Base-by-base conservation (phyloP, 805 yeast species). In the Ogataea pini region DNA sequence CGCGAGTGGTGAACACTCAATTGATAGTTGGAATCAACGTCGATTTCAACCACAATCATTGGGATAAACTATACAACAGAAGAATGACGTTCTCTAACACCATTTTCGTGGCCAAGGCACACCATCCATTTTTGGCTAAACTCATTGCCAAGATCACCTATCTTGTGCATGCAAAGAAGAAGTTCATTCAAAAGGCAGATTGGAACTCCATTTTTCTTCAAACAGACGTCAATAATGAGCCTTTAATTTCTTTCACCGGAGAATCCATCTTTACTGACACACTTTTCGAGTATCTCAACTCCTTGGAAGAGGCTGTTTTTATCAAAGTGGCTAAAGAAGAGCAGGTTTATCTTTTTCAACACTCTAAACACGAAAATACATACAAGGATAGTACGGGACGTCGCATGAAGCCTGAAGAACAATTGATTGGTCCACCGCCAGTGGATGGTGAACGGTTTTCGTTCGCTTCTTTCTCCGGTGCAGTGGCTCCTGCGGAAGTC, bases 121-220 rank as follows among this genome's bases (percentile, higher is more conserved):
- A 66, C 51, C 70, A 66, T 49, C 70, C 70, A 37, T 64, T 66
- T 38, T 50, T 66, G 18, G 67, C 69, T 1, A 64, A 63, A 44
- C 50, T 66, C 42, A 59, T 66, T 48, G 63, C 69, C 14, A 56
- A 66, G 53, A 62, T 66, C 44, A 58, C 63, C 4, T 63, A 56
- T 51, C 61, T 63, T 24, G 48, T 56, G 20, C 57, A 56, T 42
- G 55, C 62, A n/a, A 61, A 61, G 47, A 45, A 51, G 42, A 56
- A 59, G 1, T 51, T 54, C 37, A 58, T 65, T 33, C 19, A 44
- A 22, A 24, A 41, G 4, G 63, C 60, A 27, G 52, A 65, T 46
- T 66, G 71, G 71, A 54, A 63, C 42, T 50, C 58, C 42, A 63
- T 54, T 3, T 63, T 58, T 44, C 48, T 55, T 28, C 58, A 63